Evolutionary conservation across 306 rosid species (phyloP).

Genomic region (Vigna hirtella): DNA sequence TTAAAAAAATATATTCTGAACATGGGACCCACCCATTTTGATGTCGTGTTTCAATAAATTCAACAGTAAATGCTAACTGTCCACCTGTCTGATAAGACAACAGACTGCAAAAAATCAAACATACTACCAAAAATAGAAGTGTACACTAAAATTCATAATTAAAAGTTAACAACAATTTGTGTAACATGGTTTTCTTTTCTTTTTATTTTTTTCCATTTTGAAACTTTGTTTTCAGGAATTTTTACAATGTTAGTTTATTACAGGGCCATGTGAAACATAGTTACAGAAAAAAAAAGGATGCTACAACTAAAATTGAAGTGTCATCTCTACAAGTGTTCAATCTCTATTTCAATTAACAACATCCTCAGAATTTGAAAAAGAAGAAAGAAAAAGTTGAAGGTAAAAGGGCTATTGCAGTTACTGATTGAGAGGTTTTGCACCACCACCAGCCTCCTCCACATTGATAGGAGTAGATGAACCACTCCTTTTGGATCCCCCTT

Average conservation of each 20-base stretch:
- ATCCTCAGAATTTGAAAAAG: slow-evolving; percentile 29
- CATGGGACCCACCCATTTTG: too few species aligned
- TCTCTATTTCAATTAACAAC: slow-evolving; percentile 35
- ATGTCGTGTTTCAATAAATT: background rate
- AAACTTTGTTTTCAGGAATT: slow-evolving; percentile 32
- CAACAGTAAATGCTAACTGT: background rate
- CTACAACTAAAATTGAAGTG: slow-evolving; percentile 44
- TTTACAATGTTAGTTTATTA: slow-evolving; percentile 51
- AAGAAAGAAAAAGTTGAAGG: slow-evolving; percentile 42
- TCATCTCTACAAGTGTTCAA: slow-evolving; percentile 36
- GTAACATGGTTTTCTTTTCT: background rate
- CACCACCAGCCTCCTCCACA: slow-evolving; percentile 73
- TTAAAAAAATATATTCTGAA: too few species aligned
- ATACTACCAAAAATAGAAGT: background rate
- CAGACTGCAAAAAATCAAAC: background rate
- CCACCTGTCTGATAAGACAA: background rate
- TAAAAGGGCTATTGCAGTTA: slow-evolving; percentile 33
- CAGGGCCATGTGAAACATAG: slow-evolving; percentile 37
- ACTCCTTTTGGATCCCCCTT: slow-evolving; percentile 52
- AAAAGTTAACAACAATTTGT: background rate
- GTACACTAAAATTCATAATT: background rate
- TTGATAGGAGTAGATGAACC: slow-evolving; percentile 77
- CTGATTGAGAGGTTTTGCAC: slow-evolving; percentile 62
- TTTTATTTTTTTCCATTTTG: background rate
- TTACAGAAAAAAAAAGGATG: slow-evolving; percentile 39